These are phyloP conservation scores for Macadamia tetraphylla DNA, from an alignment of 164 flowering plant genomes.

Conservation along the genomic window DNA sequence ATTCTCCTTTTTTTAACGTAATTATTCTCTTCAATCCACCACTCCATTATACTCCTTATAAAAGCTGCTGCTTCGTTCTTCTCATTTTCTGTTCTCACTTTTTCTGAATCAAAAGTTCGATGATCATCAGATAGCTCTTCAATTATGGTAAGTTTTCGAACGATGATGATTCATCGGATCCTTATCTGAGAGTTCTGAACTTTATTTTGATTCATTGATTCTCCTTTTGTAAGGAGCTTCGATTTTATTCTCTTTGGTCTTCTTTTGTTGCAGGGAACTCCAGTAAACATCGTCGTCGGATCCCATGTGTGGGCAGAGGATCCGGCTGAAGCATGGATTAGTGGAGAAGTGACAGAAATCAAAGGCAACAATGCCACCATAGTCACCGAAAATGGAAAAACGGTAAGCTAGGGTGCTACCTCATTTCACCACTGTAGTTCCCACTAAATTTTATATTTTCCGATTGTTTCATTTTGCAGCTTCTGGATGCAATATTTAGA, in stretches of 20 bases:
- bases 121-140: slow-evolving; percentile 25
- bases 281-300: slow-evolving; percentile 68
- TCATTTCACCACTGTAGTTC: neutral
- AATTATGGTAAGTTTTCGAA: slow-evolving; percentile 33
- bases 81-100: neutral
- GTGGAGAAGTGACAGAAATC: slow-evolving; percentile 62
- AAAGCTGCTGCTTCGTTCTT: slow-evolving; percentile 6
- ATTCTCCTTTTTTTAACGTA: slow-evolving; percentile 18
- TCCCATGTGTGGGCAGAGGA: slow-evolving; percentile 85
- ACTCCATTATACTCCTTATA: slow-evolving; percentile 13
- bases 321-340: slow-evolving; percentile 68
- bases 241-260: slow-evolving; percentile 2
- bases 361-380: slow-evolving; percentile 52
- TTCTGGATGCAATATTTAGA: too few relatives aligned
- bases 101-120: slow-evolving; percentile 17
- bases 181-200: neutral
- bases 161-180: neutral
- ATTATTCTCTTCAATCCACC: slow-evolving; percentile 21
- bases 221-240: neutral
- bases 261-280: slow-evolving; percentile 56
- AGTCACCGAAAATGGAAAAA: slow-evolving; percentile 42
- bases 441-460: neutral
- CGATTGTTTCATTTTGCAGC: too few relatives aligned
- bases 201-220: neutral
- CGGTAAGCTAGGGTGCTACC: slow-evolving; percentile 31